Conservation (phyloP, 305 asterid genomes). For the Fraxinus baroniana region DNA sequence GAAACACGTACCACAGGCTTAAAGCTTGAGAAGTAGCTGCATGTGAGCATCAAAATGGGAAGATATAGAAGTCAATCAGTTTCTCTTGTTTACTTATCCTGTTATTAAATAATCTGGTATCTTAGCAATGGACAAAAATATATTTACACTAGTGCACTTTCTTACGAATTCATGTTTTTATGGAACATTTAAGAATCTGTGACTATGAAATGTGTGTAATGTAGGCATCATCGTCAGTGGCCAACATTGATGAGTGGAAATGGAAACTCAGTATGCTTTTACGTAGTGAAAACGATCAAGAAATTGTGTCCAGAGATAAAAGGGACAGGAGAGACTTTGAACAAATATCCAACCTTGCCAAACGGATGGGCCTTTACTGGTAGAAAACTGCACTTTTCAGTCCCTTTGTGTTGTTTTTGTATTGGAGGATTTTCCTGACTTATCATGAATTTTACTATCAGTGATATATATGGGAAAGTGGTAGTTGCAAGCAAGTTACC, state of each 20-base stretch:
- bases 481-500: conserved; percentile 90
- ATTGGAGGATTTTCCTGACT: conserved; percentile 9
- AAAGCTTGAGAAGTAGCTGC: not conserved
- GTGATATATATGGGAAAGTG: conserved; percentile 87
- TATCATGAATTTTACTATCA: conserved; percentile 30
- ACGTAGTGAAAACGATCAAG: conserved; percentile 73
- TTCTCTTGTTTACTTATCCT: not conserved
- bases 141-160: not conserved
- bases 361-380: conserved; percentile 93
- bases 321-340: conserved; percentile 92
- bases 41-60: not conserved
- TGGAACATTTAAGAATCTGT: not conserved
- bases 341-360: conserved; percentile 88
- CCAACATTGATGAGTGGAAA: conserved; percentile 97
- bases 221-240: conserved; percentile 96
- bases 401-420: conserved; percentile 15
- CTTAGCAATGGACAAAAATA: conserved; percentile 5
- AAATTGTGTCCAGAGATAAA: conserved; percentile 83
- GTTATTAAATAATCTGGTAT: not conserved
- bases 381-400: conserved; percentile 25
- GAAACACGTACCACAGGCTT: not conserved
- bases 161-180: not conserved
- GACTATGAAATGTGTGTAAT: conserved; percentile 21
- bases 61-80: not conserved
- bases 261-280: conserved; percentile 88